Percentiles rank a stretch among this genome's conserved stretches.
phyloP scores from a whole-genome alignment of 371 early-diverging fungal species.

The Mucor lusitanicus region DNA sequence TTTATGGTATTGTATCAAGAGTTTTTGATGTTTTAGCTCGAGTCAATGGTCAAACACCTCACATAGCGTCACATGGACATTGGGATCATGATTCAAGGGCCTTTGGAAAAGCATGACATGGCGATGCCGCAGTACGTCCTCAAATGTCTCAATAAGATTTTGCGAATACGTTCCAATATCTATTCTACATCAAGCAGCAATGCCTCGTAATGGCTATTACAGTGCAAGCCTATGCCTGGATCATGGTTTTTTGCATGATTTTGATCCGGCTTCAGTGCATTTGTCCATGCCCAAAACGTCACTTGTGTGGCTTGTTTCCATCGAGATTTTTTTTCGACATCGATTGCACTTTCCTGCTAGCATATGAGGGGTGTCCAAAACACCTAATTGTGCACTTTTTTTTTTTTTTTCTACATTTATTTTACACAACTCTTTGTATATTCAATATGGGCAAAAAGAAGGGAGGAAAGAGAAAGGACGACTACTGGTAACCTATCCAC shows the following conservation, averaged over 20 bases:
- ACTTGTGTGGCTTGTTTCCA: not conserved
- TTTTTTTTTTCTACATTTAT: conserved; percentile 44
- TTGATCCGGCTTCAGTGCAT: not conserved
- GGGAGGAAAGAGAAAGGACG: conserved; percentile 53
- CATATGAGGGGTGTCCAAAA: not conserved
- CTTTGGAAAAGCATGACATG: not conserved
- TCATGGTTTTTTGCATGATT: not conserved
- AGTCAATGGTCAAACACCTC: no score
- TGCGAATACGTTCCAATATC: no score
- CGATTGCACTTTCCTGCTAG: not conserved
- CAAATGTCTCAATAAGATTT: no score
- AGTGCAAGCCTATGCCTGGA: not conserved
- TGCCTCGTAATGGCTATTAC: not conserved
- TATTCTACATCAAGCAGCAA: not conserved
- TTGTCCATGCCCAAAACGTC: not conserved
- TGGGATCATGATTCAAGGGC: not conserved
- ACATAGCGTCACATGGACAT: not conserved
- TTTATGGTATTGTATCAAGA: no score
- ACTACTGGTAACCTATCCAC: conserved; percentile 41
- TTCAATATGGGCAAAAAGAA: conserved; percentile 54
- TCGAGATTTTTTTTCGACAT: conserved; percentile 2
- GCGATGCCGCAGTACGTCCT: not conserved
- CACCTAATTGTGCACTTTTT: not conserved
- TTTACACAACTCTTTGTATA: not conserved
- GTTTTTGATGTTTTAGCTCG: no score